These are phyloP conservation scores for Amanita muscaria DNA, from an alignment of 768 basidiomycete genomes.

Conservation along the genomic window DNA sequence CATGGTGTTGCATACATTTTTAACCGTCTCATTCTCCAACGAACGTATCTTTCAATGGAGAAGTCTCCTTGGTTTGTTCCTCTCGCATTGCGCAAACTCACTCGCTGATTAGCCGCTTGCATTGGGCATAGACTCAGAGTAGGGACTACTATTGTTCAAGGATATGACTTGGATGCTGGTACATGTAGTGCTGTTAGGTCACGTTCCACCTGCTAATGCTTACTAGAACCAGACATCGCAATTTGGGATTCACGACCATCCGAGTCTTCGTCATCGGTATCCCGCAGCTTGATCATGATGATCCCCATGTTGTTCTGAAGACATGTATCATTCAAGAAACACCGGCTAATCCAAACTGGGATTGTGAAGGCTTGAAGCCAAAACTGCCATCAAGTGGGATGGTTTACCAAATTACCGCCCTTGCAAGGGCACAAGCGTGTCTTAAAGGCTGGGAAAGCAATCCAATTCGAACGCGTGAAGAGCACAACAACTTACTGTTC, in stretches of 20 bases:
- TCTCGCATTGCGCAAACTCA: too few relatives aligned
- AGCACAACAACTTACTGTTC: constrained; percentile 52
- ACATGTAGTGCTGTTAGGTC: neutral
- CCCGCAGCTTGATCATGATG: constrained; percentile 42
- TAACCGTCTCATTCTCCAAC: too few relatives aligned
- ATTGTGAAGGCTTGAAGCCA: constrained; percentile 52
- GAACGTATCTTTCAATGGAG: too few relatives aligned
- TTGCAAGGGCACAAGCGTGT: constrained; percentile 32
- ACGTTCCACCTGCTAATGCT: neutral
- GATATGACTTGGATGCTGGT: constrained; percentile 72
- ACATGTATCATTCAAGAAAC: constrained; percentile 38
- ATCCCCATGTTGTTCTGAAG: constrained; percentile 33
- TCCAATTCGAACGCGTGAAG: constrained; percentile 51
- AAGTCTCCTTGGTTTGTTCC: too few relatives aligned
- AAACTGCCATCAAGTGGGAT: constrained; percentile 45
- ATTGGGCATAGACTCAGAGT: constrained; percentile 63
- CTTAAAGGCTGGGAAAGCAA: constrained; percentile 29
- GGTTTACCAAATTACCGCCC: constrained; percentile 74
- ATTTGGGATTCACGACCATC: constrained; percentile 70
- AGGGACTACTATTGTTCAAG: constrained; percentile 51
- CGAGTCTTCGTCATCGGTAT: constrained; percentile 86
- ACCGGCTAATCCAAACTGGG: constrained; percentile 50
- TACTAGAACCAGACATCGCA: constrained; percentile 32
- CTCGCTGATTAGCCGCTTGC: constrained; percentile 53
- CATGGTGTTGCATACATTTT: too few relatives aligned